phyloP scores from a whole-genome alignment of 441 rosid species.

The Omphalea diandra region DNA sequence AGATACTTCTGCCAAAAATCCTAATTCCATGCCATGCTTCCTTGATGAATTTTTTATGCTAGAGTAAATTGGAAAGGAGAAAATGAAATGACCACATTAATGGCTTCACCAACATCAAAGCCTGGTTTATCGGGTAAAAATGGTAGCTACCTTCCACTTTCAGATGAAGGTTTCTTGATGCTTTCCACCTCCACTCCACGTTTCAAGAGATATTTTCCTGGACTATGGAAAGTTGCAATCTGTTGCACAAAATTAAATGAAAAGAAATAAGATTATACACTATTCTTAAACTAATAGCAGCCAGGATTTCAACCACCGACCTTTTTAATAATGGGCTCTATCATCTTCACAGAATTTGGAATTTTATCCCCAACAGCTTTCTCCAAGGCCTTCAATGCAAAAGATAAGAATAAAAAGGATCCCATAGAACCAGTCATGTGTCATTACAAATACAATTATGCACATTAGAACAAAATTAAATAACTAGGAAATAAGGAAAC shows the following conservation, averaged over 20 bases:
- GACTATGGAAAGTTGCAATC: conserved; percentile 84
- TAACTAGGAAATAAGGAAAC: conserved; percentile 9
- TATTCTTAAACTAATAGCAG: conserved; percentile 26
- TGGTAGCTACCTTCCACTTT: conserved; percentile 69
- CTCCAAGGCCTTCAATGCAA: conserved; percentile 62
- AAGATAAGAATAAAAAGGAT: conserved; percentile 19
- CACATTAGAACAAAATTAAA: conserved; percentile 6
- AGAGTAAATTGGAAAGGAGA: conserved; percentile 11
- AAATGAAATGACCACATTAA: neutral
- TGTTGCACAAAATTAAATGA: conserved; percentile 45
- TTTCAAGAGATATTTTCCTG: conserved; percentile 78
- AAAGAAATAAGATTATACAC: conserved; percentile 30
- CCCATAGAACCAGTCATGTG: neutral
- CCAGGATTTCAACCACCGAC: conserved; percentile 45
- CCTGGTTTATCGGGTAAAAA: conserved; percentile 19
- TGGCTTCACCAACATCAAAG: conserved; percentile 15
- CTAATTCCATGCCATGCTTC: conserved; percentile 1
- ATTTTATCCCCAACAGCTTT: conserved; percentile 68
- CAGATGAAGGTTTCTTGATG: conserved; percentile 62
- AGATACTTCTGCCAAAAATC: neutral
- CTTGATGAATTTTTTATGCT: conserved; percentile 1
- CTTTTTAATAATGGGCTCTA: conserved; percentile 67
- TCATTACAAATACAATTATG: conserved; percentile 4
- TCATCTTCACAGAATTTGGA: conserved; percentile 61
- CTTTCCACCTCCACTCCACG: conserved; percentile 60